These are phyloP conservation scores for Tephrocybe rancida DNA, from an alignment of 768 basidiomycete species.

Conservation along the genomic window DNA sequence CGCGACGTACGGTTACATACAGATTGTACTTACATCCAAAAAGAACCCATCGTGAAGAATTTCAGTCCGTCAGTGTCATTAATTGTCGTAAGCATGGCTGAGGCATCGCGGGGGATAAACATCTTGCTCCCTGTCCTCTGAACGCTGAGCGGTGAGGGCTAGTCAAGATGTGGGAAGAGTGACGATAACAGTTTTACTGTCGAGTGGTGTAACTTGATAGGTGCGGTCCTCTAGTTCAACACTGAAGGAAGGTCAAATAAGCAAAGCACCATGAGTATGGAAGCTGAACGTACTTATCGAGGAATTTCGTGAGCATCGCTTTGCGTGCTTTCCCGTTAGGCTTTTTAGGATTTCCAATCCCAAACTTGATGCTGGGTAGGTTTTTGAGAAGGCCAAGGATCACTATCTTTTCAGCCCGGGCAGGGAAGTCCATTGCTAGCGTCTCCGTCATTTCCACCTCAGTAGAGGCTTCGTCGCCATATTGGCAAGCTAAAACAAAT, in stretches of 20 bases:
- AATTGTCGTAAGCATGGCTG: background rate
- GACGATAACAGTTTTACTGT: background rate
- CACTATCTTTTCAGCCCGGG: background rate
- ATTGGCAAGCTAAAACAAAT: background rate
- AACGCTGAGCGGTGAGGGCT: no score
- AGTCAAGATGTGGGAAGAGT: slow-evolving; percentile 4
- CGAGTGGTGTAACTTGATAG: background rate
- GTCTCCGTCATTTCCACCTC: background rate
- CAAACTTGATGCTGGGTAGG: background rate
- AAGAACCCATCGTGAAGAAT: background rate
- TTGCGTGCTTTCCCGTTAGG: slow-evolving; percentile 5
- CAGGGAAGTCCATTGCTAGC: background rate
- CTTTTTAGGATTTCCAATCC: background rate
- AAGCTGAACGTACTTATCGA: slow-evolving; percentile 8
- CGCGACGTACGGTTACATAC: slow-evolving; percentile 10
- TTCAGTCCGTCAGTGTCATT: background rate
- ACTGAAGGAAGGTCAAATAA: background rate
- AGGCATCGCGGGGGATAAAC: background rate
- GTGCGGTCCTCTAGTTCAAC: background rate
- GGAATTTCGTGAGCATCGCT: background rate
- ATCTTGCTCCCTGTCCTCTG: background rate
- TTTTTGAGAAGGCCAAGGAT: slow-evolving; percentile 7
- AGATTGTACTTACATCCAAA: slow-evolving; percentile 10
- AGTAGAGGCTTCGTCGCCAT: background rate
- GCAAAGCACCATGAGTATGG: no score